Evolutionary conservation across 1,139 yeast species (phyloP), one percentile per base, ranked within the genome.

Genomic region (Pichia kudriavzevii): DNA sequence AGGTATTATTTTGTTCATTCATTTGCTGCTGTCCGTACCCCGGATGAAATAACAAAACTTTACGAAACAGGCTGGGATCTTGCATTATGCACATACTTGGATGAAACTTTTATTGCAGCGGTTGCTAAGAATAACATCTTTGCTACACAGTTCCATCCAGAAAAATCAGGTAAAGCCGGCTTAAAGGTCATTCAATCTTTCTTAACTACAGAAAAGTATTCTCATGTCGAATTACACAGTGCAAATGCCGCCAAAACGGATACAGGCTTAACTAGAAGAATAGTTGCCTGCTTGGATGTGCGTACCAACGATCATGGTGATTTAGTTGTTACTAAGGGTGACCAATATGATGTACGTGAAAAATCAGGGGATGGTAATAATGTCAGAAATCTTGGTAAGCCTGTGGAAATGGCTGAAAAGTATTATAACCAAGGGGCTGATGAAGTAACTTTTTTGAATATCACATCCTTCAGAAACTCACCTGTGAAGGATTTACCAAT

Each of bases 71-170:
- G 95, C 10, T 91, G 96, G 95, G 73, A 75, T 31, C 67, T 81
- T 40, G 87, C 88, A 1, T 62, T 71, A 32, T 72, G 93, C 1
- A 66, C 63, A 36, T 91, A 91, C 57, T 95, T 94, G 1, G 66
- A 75, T 17, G 93, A 91, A 57, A 67, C 63, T 35, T 91, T 87
- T 49, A 63, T 91, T 39, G 94, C 97, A n/a, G 93, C 96, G 1
- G 58, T 85, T 20, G 62, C 78, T 17, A 79, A 69, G 50, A 82
- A 69, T 40, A 87, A 85, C 44, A 66, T 88, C 15, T 83, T 91
- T 59, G 95, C 96, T 30, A 91, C 97, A 1, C 98, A 91, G 59
- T 91, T 91, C 60, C 98, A 91, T 59, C 98, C 98, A 6, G 98
- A 91, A 57, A 91, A 91, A 59, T 83, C 95, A 3, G 98, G 98